A percentile compares a stretch with the other conserved stretches of the same genome.
Conservation (phyloP, 768 basidiomycete genomes). For the Cystobasidium tubakii region DNA sequence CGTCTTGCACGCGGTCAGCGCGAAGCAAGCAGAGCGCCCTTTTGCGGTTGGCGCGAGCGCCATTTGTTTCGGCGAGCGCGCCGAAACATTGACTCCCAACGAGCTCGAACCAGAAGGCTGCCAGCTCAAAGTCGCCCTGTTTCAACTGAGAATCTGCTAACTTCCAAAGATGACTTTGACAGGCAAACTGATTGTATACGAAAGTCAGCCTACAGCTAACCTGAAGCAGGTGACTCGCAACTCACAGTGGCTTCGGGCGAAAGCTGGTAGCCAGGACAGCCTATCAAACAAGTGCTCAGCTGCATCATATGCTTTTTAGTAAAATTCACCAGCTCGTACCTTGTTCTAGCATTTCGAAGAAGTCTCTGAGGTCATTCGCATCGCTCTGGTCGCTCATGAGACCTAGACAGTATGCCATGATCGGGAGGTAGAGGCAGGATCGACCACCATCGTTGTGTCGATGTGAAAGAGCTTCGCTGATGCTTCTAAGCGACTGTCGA, state of each 20-base stretch:
- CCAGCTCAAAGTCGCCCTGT: not conserved
- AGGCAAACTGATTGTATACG: not conserved
- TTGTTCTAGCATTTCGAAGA: not conserved
- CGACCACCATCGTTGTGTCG: slow-evolving; percentile 6
- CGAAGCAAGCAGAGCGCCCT: slow-evolving; percentile 5
- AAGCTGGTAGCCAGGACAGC: not conserved
- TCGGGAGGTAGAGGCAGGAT: not conserved
- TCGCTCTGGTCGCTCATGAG: not conserved
- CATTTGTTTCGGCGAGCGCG: not conserved
- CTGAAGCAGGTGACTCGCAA: not conserved
- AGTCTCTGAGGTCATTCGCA: not conserved
- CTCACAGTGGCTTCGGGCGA: not conserved
- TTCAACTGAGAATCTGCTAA: not conserved
- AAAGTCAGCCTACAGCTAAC: too few relatives aligned
- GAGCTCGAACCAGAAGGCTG: not conserved
- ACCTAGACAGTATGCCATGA: not conserved
- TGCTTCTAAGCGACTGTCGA: not conserved
- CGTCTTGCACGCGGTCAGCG: not conserved
- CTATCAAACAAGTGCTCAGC: not conserved
- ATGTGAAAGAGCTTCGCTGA: not conserved
- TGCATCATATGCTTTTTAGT: not conserved
- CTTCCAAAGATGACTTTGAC: slow-evolving; percentile 3
- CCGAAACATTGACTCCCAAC: not conserved
- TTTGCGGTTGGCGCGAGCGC: not conserved
- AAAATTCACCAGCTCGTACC: not conserved